Conservation (phyloP, 768 basidiomycete species). For the Kockovaella imperatae region DNA sequence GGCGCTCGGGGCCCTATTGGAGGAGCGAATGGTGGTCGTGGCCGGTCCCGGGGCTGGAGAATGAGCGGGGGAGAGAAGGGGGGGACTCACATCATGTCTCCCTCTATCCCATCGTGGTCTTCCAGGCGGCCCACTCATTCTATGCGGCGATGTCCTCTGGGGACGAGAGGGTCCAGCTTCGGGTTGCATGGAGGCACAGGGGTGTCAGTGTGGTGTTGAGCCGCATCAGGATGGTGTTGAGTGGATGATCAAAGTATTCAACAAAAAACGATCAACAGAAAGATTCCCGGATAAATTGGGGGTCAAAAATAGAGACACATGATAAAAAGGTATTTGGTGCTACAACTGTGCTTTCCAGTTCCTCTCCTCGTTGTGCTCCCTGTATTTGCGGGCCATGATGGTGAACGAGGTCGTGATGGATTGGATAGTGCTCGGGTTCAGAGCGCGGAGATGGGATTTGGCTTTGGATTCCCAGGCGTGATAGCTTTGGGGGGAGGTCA, state of each 20-base stretch:
- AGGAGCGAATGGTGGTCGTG: no score
- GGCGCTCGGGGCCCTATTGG: no score
- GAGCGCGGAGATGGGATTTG: constrained; percentile 26
- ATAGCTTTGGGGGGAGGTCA: constrained; percentile 12
- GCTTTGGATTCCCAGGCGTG: constrained; percentile 45
- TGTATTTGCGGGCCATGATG: constrained; percentile 30
- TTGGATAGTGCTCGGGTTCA: constrained; percentile 36
- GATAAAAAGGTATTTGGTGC: no score
- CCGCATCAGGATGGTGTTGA: no score
- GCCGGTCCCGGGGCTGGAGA: no score
- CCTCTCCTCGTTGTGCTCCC: constrained; percentile 22
- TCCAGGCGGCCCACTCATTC: neutral
- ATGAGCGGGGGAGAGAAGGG: no score
- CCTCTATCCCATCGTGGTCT: neutral
- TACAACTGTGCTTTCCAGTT: constrained; percentile 13
- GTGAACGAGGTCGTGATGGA: constrained; percentile 36
- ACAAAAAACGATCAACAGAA: no score
- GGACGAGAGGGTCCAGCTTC: constrained; percentile 16
- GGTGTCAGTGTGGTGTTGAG: no score
- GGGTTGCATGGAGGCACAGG: constrained; percentile 20
- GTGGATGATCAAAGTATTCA: no score
- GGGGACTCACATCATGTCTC: no score
- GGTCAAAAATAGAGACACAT: no score
- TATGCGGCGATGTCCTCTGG: neutral
- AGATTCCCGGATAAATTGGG: no score